phyloP scores from a whole-genome alignment of 1,284 basidiomycete genomes.

The Retiboletus fuscus region DNA sequence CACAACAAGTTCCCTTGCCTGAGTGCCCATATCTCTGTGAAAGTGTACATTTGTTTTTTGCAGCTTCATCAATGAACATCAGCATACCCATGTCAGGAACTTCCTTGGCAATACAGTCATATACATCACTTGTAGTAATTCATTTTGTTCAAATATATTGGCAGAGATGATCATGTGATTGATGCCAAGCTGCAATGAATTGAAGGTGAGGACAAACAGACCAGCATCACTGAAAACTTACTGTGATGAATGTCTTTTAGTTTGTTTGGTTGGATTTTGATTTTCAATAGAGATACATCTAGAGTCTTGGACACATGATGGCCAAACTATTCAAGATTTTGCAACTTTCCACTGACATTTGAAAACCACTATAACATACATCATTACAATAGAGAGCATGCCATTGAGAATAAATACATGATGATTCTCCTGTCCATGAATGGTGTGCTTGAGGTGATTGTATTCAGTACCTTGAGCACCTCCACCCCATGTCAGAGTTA shows the following conservation, averaged over 20 bases:
- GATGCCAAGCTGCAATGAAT: conserved; percentile 1
- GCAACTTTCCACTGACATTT: too few relatives aligned
- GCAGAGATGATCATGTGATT: conserved; percentile 6
- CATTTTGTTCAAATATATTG: conserved; percentile 3
- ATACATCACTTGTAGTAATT: background rate
- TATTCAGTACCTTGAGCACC: conserved; percentile 21
- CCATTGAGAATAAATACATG: conserved; percentile 26
- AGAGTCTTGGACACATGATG: too few relatives aligned
- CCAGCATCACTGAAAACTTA: background rate
- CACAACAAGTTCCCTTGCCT: background rate
- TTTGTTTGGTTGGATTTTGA: too few relatives aligned
- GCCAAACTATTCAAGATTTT: too few relatives aligned
- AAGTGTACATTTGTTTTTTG: conserved; percentile 35
- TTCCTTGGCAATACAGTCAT: conserved; percentile 12
- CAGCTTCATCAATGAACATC: conserved; percentile 43
- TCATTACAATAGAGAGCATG: too few relatives aligned
- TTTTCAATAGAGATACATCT: too few relatives aligned
- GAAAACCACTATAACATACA: too few relatives aligned
- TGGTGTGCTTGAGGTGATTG: conserved; percentile 20
- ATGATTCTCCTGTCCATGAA: background rate
- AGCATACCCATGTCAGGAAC: conserved; percentile 15
- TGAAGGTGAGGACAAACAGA: background rate
- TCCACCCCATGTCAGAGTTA: conserved; percentile 16
- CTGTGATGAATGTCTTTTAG: too few relatives aligned
- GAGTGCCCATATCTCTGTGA: conserved; percentile 22